phyloP scores from a whole-genome alignment of 345 rosid species.

The Syzygium grande region DNA sequence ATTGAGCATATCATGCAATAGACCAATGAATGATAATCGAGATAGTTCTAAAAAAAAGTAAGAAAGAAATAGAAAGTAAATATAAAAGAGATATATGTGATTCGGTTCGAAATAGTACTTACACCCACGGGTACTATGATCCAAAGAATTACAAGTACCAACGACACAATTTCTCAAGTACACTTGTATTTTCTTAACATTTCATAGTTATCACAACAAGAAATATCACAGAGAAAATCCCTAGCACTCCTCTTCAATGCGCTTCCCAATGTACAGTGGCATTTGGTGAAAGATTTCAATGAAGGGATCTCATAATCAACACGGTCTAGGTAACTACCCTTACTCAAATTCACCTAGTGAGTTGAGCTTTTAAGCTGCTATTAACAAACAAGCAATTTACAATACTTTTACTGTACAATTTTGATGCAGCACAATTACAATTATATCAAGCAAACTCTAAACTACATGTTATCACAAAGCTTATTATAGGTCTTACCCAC shows the following conservation, averaged over 20 bases:
- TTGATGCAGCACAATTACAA: not conserved
- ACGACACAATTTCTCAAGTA: fast-evolving
- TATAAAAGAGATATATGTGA: not conserved
- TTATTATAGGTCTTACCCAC: not conserved
- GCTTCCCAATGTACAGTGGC: not conserved
- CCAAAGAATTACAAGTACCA: not conserved
- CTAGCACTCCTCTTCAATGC: not conserved
- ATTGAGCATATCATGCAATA: not conserved
- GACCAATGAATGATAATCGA: not conserved
- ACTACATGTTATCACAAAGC: fast-evolving
- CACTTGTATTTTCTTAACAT: not conserved
- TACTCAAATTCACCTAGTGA: not conserved
- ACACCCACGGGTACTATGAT: not conserved
- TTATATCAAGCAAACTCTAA: not conserved
- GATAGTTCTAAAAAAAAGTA: not conserved
- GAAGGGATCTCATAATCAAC: not conserved
- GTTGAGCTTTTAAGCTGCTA: not conserved
- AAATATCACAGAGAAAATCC: not conserved
- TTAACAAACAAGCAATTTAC: not conserved
- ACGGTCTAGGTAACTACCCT: not conserved
- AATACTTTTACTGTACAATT: not conserved
- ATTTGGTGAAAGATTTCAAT: not conserved
- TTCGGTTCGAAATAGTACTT: not conserved
- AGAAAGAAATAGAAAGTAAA: not conserved
- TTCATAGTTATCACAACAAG: not conserved